phyloP scores from a whole-genome alignment of 2,329 filamentous ascomycete genomes.

The Cadophora malorum region DNA sequence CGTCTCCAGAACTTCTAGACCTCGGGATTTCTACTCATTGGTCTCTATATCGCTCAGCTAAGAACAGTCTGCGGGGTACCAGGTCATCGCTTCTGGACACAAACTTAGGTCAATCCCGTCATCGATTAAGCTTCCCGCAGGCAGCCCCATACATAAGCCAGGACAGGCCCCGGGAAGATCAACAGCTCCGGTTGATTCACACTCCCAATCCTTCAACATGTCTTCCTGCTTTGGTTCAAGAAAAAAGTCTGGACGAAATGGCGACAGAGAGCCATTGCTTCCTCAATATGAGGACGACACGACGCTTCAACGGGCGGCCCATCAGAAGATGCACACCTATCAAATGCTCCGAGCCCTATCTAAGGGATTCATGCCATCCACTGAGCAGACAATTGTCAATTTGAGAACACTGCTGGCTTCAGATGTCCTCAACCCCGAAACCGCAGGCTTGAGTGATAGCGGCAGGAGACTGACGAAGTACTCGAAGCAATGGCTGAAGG shows the following conservation, averaged over 20 bases:
- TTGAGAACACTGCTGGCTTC: conserved; percentile 79
- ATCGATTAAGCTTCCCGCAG: conserved; percentile 31
- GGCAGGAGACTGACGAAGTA: conserved; percentile 77
- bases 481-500: conserved; percentile 73
- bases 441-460: conserved; percentile 76
- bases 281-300: conserved; percentile 87
- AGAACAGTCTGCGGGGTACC: background rate
- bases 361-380: conserved; percentile 91
- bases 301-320: conserved; percentile 74
- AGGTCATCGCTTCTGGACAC: conserved; percentile 2
- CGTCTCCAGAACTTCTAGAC: background rate
- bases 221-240: conserved; percentile 45
- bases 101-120: conserved; percentile 26
- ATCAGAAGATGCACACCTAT: conserved; percentile 91
- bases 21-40: conserved; percentile 2
- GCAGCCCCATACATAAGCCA: conserved; percentile 20
- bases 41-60: conserved; percentile 3
- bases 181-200: background rate
- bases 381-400: conserved; percentile 80
- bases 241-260: conserved; percentile 39
- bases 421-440: conserved; percentile 78
- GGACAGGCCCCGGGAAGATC: conserved; percentile 8
- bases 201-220: conserved; percentile 35
- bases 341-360: conserved; percentile 86
- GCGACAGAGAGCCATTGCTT: conserved; percentile 68